phyloP scores from a whole-genome alignment of 345 rosid genomes.

The Bruguiera parviflora region DNA sequence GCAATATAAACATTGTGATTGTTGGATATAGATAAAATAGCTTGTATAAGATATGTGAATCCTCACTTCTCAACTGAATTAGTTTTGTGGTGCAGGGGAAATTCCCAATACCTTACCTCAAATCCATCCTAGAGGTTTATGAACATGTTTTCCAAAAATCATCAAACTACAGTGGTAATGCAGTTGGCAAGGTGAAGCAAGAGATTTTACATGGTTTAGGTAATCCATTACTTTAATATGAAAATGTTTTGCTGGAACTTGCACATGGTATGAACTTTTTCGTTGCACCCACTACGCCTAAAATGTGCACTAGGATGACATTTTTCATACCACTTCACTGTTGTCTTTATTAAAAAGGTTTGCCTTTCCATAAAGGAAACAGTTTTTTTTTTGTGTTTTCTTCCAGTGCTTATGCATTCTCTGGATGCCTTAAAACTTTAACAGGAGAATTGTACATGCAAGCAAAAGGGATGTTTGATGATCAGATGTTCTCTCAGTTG shows the following conservation, averaged over 20 bases:
- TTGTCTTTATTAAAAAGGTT: not conserved
- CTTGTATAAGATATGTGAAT: not conserved
- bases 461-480: constrained; percentile 82
- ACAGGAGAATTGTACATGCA: constrained; percentile 88
- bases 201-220: constrained; percentile 90
- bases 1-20: not conserved
- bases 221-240: constrained; percentile 36
- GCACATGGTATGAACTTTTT: not conserved
- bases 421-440: constrained; percentile 23
- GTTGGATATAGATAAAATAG: not conserved
- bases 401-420: constrained; percentile 11
- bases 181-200: constrained; percentile 77
- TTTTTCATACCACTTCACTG: not conserved
- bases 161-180: constrained; percentile 49
- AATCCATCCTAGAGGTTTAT: constrained; percentile 73
- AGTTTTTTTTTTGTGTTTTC: not conserved
- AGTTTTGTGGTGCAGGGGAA: constrained; percentile 45
- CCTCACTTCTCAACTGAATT: constrained; percentile 10
- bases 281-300: not conserved
- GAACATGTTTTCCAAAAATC: constrained; percentile 75
- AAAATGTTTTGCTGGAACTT: not conserved
- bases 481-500: constrained; percentile 67
- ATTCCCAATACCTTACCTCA: constrained; percentile 75
- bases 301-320: not conserved
- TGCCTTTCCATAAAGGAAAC: constrained; percentile 3